Conservation (phyloP, 2,329 filamentous ascomycete species). For the Phialemonium atrogriseum region DNA sequence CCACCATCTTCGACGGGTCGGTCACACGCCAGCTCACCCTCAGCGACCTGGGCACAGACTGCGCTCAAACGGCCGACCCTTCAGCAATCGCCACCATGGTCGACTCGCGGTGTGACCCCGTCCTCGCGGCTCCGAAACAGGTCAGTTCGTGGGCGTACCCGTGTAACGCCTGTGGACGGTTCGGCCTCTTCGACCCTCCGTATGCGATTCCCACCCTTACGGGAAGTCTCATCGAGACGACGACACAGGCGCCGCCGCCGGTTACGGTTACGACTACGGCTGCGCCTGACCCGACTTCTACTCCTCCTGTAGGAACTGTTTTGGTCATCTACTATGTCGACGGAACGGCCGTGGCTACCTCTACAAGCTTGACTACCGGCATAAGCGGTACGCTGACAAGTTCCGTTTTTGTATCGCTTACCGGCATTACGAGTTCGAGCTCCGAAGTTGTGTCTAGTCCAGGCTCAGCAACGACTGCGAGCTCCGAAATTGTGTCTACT, state of each 20-base stretch:
- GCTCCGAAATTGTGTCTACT: too few relatives aligned
- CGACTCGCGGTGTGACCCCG: slow-evolving; percentile 22
- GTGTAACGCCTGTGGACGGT: slow-evolving; percentile 23
- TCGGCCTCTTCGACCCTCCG: slow-evolving; percentile 30
- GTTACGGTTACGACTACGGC: slow-evolving; percentile 8
- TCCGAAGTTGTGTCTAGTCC: too few relatives aligned
- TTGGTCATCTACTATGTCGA: slow-evolving; percentile 8
- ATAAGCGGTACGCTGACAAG: slow-evolving; percentile 6
- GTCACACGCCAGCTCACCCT: slow-evolving; percentile 23
- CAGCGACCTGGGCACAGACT: slow-evolving; percentile 24
- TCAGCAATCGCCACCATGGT: slow-evolving; percentile 20
- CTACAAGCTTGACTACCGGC: slow-evolving; percentile 5
- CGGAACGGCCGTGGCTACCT: too few relatives aligned
- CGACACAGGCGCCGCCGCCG: slow-evolving; percentile 8
- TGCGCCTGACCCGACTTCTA: slow-evolving; percentile 3
- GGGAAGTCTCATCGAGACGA: slow-evolving; percentile 16
- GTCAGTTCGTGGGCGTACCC: slow-evolving; percentile 25
- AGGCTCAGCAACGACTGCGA: too few relatives aligned
- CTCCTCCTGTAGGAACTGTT: slow-evolving; percentile 1
- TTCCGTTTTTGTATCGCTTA: too few relatives aligned
- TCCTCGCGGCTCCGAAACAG: slow-evolving; percentile 20
- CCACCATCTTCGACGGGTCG: slow-evolving; percentile 19
- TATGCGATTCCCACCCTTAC: slow-evolving; percentile 26
- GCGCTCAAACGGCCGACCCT: slow-evolving; percentile 18
- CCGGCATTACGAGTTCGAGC: too few relatives aligned